Conservation (phyloP, 2,329 filamentous ascomycete genomes). For the Chaetothyriales sp. region DNA sequence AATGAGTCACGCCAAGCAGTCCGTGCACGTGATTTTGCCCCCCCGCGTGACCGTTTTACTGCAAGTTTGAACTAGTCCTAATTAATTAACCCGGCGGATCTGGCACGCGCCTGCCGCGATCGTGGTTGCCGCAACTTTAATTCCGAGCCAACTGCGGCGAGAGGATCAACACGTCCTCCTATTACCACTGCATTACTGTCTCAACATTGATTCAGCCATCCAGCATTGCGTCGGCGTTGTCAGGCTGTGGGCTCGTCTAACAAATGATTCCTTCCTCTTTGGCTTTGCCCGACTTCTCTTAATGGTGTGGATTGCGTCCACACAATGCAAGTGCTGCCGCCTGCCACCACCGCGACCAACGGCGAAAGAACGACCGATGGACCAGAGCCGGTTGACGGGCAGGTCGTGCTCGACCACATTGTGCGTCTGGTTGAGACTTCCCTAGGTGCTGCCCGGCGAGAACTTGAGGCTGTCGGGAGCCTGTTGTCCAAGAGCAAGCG, state of each 20-base stretch:
- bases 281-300: not conserved
- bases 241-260: not conserved
- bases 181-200: not conserved
- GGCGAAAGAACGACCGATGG: constrained; percentile 6
- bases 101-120: not conserved
- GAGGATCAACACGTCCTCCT: constrained; percentile 1
- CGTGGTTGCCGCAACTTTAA: not conserved
- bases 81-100: not conserved
- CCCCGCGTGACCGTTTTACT: too few relatives aligned
- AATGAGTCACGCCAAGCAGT: too few relatives aligned
- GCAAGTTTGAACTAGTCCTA: not conserved
- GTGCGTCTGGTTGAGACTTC: constrained; percentile 55
- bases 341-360: constrained; percentile 9
- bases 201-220: constrained; percentile 3
- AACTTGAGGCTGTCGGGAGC: constrained; percentile 68
- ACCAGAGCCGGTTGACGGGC: constrained; percentile 42
- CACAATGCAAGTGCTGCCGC: constrained; percentile 15
- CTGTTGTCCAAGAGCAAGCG: constrained; percentile 59
- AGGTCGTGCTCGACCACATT: constrained; percentile 55
- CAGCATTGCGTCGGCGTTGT: constrained; percentile 15
- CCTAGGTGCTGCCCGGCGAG: constrained; percentile 57
- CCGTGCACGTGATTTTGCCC: too few relatives aligned
- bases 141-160: not conserved
- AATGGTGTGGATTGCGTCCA: not conserved
- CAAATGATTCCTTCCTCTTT: not conserved